A percentile compares a stretch with the other conserved stretches of the same genome.
phyloP scores from a whole-genome alignment of 768 basidiomycete genomes.

The Xanthoconium purpureum region DNA sequence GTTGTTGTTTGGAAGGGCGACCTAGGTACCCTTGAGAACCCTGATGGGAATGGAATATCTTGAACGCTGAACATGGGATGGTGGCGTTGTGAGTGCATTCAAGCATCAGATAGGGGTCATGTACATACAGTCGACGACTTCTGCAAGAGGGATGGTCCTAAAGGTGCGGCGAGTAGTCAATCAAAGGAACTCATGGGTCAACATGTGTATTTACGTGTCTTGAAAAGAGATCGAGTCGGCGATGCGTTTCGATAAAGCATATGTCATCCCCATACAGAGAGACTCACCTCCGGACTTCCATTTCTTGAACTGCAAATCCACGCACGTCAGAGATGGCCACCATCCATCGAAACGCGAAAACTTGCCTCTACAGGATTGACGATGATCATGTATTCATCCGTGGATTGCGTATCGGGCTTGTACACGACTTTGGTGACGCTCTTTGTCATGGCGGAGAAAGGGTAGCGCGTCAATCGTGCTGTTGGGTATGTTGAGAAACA shows the following conservation, averaged over 20 bases:
- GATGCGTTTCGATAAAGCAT: constrained; percentile 6
- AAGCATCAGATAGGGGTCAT: neutral
- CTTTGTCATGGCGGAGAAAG: constrained; percentile 38
- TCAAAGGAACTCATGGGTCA: constrained; percentile 3
- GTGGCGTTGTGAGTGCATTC: neutral
- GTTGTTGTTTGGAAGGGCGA: constrained; percentile 76
- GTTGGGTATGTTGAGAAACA: constrained; percentile 7
- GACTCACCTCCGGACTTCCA: constrained; percentile 77
- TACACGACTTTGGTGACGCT: constrained; percentile 69
- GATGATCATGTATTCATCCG: constrained; percentile 70
- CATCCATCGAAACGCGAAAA: constrained; percentile 4
- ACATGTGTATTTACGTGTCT: constrained; percentile 60
- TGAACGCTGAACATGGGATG: constrained; percentile 51
- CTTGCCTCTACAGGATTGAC: constrained; percentile 64
- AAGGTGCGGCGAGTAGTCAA: constrained; percentile 2
- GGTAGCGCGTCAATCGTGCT: neutral
- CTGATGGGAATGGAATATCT: constrained; percentile 66
- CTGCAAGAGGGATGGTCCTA: constrained; percentile 67
- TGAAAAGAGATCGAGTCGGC: constrained; percentile 15
- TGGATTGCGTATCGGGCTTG: constrained; percentile 70
- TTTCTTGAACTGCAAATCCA: constrained; percentile 56
- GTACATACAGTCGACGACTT: constrained; percentile 77
- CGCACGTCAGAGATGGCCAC: constrained; percentile 5
- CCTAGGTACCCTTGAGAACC: constrained; percentile 77
- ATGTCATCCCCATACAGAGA: neutral